These are phyloP conservation scores for Xylariaceae sp. DNA, from an alignment of 2,329 filamentous ascomycete genomes.

Conservation along the genomic window DNA sequence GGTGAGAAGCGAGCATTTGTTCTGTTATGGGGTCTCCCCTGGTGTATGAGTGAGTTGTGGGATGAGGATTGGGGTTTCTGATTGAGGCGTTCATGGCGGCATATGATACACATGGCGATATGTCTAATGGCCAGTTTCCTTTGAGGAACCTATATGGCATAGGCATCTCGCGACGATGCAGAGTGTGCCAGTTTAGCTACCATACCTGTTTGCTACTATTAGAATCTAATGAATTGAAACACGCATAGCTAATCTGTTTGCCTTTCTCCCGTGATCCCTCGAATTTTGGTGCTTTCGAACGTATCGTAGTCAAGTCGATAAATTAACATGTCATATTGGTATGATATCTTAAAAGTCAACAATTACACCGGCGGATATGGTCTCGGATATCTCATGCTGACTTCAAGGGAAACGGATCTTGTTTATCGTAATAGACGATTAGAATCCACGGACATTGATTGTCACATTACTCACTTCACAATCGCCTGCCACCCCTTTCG, in stretches of 20 bases:
- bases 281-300: no score
- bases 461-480: conserved; percentile 30
- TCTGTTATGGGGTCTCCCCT: neutral
- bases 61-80: neutral
- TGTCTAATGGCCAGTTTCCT: conserved; percentile 1
- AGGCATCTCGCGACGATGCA: neutral
- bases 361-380: no score
- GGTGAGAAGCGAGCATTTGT: neutral
- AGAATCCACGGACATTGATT: neutral
- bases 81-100: neutral
- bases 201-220: neutral
- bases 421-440: no score
- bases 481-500: conserved; percentile 56
- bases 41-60: conserved; percentile 1
- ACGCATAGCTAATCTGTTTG: neutral
- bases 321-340: no score
- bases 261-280: no score
- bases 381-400: no score
- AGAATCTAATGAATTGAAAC: neutral
- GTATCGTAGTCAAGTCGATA: no score
- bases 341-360: no score
- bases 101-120: neutral
- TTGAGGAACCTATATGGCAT: neutral
- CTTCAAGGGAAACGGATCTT: no score
- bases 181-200: neutral